Conservation (phyloP, 345 rosid species). For the Rhizophora mangle region DNA sequence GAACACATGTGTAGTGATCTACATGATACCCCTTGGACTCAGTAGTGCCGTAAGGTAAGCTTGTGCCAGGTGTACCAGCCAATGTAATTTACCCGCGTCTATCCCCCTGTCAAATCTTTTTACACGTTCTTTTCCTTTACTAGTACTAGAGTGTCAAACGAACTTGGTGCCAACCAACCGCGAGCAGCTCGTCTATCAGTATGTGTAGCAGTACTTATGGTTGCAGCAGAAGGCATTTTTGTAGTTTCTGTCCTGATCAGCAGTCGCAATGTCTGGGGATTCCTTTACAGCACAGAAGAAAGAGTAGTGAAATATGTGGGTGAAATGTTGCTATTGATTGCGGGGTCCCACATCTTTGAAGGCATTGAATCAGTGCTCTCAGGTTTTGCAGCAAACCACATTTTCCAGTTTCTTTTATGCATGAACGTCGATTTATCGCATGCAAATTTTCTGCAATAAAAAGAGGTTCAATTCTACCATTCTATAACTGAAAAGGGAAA, state of each 20-base stretch:
- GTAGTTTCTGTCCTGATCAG: not conserved
- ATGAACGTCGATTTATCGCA: no score
- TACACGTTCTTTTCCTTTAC: not conserved
- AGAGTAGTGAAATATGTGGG: conserved; percentile 36
- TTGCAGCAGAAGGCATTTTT: conserved; percentile 16
- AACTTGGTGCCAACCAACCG: conserved; percentile 28
- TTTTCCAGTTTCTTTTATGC: not conserved
- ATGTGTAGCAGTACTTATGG: conserved; percentile 8
- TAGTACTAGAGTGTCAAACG: conserved; percentile 36
- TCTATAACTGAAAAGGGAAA: no score
- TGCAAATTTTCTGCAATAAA: no score
- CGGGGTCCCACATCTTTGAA: conserved; percentile 36
- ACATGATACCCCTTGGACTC: conserved; percentile 30
- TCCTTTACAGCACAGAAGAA: conserved; percentile 28
- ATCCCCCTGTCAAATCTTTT: not conserved
- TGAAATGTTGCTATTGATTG: conserved; percentile 31
- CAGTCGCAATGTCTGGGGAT: conserved; percentile 19
- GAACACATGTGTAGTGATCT: conserved; percentile 15
- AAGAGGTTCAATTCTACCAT: no score
- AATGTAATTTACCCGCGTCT: not conserved
- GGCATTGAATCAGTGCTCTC: conserved; percentile 47
- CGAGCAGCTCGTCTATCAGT: conserved; percentile 25
- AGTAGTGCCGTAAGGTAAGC: conserved; percentile 27
- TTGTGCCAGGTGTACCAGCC: not conserved
- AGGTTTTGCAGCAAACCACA: conserved; percentile 19